phyloP scores from a whole-genome alignment of 2,329 filamentous ascomycete genomes.

The Cadophora gregata region DNA sequence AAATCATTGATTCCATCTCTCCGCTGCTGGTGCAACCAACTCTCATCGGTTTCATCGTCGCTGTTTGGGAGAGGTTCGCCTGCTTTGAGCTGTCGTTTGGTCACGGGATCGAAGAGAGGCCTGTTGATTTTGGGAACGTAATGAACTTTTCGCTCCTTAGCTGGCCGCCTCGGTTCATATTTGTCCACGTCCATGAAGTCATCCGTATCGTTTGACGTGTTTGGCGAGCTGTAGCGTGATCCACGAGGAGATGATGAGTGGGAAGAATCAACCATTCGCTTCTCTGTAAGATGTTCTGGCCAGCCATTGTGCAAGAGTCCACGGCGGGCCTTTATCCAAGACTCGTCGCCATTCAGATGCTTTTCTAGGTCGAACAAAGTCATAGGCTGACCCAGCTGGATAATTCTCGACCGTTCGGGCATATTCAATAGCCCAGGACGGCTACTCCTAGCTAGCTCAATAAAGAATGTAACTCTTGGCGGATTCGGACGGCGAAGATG shows the following conservation, averaged over 20 bases:
- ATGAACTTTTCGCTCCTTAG: constrained; percentile 20
- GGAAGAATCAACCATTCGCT: constrained; percentile 30
- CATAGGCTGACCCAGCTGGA: constrained; percentile 51
- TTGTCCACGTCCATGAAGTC: constrained; percentile 27
- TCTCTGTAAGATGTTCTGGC: constrained; percentile 28
- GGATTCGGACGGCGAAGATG: constrained; percentile 29
- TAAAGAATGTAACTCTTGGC: constrained; percentile 52
- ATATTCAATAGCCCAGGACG: constrained; percentile 38
- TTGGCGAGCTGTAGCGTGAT: constrained; percentile 40
- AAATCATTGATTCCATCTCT: constrained; percentile 42
- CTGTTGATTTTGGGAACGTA: constrained; percentile 33
- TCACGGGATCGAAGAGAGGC: constrained; percentile 40
- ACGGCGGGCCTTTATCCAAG: constrained; percentile 52
- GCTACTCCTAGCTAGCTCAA: constrained; percentile 36
- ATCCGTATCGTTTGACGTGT: constrained; percentile 35
- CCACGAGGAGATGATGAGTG: constrained; percentile 36
- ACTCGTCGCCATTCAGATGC: constrained; percentile 52
- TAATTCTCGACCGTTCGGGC: constrained; percentile 46
- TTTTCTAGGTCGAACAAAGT: constrained; percentile 54
- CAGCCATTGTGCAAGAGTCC: constrained; percentile 47
- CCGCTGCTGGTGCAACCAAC: constrained; percentile 42
- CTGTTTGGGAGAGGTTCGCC: constrained; percentile 40
- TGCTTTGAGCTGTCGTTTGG: constrained; percentile 37
- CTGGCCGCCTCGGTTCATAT: neutral
- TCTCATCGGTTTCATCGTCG: constrained; percentile 42